Base-by-base conservation (phyloP, 768 basidiomycete species). In the Leccinum rimulosum region DNA sequence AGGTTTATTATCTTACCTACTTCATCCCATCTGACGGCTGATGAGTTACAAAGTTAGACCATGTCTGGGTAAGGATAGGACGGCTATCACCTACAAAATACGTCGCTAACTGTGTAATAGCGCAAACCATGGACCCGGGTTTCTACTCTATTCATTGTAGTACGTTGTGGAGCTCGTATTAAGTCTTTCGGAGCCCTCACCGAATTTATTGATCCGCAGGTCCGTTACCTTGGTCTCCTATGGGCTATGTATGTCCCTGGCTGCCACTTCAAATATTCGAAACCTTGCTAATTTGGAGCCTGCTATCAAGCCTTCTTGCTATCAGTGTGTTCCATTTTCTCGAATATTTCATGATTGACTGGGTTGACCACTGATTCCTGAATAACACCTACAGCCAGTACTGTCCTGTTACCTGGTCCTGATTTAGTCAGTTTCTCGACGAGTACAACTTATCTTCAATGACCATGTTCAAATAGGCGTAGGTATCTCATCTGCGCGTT, bases 11-110 rank as follows among this genome's bases (percentile, higher is more conserved):
- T 28, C n/a, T 49, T 25, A 17, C n/a, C n/a, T 22, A 25, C 17
- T 7, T 8, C 30, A 4, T 7, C 14, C 9, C 19, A 19, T 22
- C 27, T 35, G 15, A 50, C 54, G 1, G 10, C 27, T 50, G 35
- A 59, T 19, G 15, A 31, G 31, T 4, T 11, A 19, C 15, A 31
- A 25, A 64, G 63, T 3, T 64, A 30, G 45, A 64, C n/a, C 28
- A 60, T 2, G 49, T 50, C 22, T 52, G 51, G 51, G 51, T 35
- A 52, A 36, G 51, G 31, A 52, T 35, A n/a, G 8, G 17, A 19
- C 3, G 4, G 30, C 7, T 19, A 30, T 36, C 22, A 35, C 19
- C 22, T 22, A 22, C 31, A 14, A 22, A 15, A 2, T 7, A 15
- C 4, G 3, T 52, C 10, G 8, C 19, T 52, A 15, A 52, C 11